phyloP scores from a whole-genome alignment of 129 eudicot species.

The Glebionis coronaria region DNA sequence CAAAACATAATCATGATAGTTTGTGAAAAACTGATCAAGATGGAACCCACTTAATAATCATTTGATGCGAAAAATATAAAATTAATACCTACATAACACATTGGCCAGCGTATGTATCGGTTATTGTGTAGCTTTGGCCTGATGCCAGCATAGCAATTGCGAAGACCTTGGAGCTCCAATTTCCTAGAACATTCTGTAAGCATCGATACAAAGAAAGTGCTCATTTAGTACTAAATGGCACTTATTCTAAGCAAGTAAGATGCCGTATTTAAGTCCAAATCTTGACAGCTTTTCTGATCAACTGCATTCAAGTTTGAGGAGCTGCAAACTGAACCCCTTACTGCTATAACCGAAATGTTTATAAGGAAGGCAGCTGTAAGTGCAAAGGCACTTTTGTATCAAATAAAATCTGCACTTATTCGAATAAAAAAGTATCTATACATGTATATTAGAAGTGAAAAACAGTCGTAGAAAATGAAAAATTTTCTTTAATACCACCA shows the following conservation, averaged over 20 bases:
- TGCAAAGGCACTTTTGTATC: conserved; percentile 90
- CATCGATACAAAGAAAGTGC: background rate
- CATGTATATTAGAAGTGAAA: background rate
- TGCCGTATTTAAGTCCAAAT: conserved; percentile 85
- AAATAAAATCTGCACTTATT: conserved; percentile 52
- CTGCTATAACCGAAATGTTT: conserved; percentile 81
- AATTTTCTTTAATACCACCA: conserved; percentile 66
- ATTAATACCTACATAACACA: conserved; percentile 87
- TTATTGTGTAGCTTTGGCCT: conserved; percentile 97
- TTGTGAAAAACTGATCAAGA: conserved; percentile 2
- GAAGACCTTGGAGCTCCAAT: conserved; percentile 93
- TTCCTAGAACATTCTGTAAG: conserved; percentile 78
- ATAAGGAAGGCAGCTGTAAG: conserved; percentile 82
- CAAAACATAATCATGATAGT: conserved; percentile 13
- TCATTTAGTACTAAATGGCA: conserved; percentile 1
- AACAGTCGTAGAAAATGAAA: background rate
- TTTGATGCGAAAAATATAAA: conserved; percentile 2
- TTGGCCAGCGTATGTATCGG: conserved; percentile 99
- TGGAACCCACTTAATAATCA: background rate
- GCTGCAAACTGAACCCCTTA: conserved; percentile 90
- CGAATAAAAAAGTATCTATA: background rate
- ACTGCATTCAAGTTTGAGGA: conserved; percentile 58
- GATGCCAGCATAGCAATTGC: conserved; percentile 98
- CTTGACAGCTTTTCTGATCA: conserved; percentile 65
- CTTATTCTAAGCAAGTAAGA: conserved; percentile 85